These are phyloP conservation scores for Obelidium mucronatum DNA, from an alignment of 192 early-diverging fungal genomes.

Conservation along the genomic window DNA sequence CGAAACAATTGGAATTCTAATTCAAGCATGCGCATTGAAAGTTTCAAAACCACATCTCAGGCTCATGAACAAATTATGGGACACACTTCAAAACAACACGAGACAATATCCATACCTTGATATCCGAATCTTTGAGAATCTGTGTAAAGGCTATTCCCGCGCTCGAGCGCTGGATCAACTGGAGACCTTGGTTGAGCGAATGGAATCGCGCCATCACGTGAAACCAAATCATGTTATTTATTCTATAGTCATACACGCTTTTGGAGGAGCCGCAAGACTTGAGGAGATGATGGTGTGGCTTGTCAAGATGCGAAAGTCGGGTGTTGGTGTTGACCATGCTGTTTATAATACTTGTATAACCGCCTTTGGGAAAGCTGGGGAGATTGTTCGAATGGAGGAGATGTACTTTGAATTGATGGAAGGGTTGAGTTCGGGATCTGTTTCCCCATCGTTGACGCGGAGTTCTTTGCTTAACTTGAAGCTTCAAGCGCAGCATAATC, in stretches of 20 bases:
- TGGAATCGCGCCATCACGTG: neutral
- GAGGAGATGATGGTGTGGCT: constrained; percentile 25
- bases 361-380: constrained; percentile 2
- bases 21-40: neutral
- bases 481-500: no score
- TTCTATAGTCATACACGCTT: neutral
- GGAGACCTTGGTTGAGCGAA: neutral
- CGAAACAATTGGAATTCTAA: neutral
- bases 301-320: neutral
- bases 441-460: no score
- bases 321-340: constrained; percentile 6
- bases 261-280: neutral
- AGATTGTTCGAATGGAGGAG: neutral
- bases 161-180: neutral
- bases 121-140: neutral
- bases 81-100: neutral
- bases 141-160: neutral
- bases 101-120: neutral
- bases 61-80: neutral
- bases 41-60: neutral
- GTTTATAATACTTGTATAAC: constrained; percentile 17
- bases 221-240: neutral
- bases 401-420: constrained; percentile 15
- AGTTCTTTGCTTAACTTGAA: no score
- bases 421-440: neutral